These are phyloP conservation scores for Epichloe festucae DNA, from an alignment of 2,329 filamentous ascomycete genomes.

Conservation along the genomic window DNA sequence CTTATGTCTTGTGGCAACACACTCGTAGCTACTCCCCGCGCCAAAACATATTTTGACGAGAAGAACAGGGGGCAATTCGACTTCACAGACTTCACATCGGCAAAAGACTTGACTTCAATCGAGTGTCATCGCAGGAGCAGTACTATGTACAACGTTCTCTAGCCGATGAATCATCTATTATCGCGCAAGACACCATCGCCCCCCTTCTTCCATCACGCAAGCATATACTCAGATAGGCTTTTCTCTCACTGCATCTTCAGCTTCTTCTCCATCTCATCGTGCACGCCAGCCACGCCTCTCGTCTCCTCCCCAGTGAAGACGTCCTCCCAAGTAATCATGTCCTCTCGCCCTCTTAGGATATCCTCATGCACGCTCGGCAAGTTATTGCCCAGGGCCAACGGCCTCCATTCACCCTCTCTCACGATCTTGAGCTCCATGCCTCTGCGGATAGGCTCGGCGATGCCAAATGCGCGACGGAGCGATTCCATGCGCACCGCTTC, in stretches of 20 bases:
- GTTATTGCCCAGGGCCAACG: conserved; percentile 49
- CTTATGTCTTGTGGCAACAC: background rate
- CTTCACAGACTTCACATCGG: too few species aligned
- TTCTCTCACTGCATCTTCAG: conserved; percentile 49
- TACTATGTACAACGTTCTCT: too few species aligned
- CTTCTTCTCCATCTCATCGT: conserved; percentile 89
- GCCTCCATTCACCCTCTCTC: conserved; percentile 66
- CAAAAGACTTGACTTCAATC: too few species aligned
- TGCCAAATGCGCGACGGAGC: conserved; percentile 75
- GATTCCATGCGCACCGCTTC: conserved; percentile 78
- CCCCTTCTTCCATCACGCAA: too few species aligned
- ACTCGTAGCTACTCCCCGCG: too few species aligned
- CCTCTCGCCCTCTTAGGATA: conserved; percentile 69
- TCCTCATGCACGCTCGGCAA: conserved; percentile 70
- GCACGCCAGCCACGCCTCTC: conserved; percentile 57
- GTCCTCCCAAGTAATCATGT: conserved; percentile 81
- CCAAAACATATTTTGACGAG: too few species aligned
- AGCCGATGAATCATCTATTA: too few species aligned
- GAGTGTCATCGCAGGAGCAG: too few species aligned
- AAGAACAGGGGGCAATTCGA: too few species aligned
- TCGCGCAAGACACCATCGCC: too few species aligned
- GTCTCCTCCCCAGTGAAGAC: conserved; percentile 72
- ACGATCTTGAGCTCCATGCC: conserved; percentile 94
- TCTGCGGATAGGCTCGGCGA: conserved; percentile 81
- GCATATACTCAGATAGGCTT: background rate